Evolutionary conservation across 2,329 filamentous ascomycete species (phyloP), one percentile per base, ranked within the genome.

Genomic region (Claviceps purpurea): DNA sequence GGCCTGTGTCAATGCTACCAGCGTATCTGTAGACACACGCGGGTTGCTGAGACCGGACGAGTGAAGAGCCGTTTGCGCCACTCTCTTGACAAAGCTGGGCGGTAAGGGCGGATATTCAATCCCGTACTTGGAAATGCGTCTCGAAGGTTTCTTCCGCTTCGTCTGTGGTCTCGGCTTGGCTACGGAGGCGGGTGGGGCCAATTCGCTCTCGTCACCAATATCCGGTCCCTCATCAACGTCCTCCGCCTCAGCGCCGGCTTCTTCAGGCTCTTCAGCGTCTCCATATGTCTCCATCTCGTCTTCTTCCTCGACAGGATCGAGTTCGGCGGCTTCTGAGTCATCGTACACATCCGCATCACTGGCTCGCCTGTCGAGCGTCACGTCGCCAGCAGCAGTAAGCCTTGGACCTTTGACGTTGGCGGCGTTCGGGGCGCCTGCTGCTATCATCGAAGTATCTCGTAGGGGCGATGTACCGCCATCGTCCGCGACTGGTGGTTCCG

Each of bases 61-160:
- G 59, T 82, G 81, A 20, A 85, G 77, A 61, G 89, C 87, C 1
- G 78, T 84, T 38, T 82, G 83, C 7, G 84, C 84, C 2, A 89
- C 68, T 56, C 81, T 76, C 67, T 90, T 91, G 49, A 95, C 81
- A 20, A 90, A 80, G 0, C 80, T 76, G 1, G 77, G 70, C 2
- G 89, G 87, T 43, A 95, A 70, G 1, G 84, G 82, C 1, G 87
- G 85, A 57, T 90, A 89, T 55, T 84, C 78, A 49, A 86, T 81
- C 26, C 87, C 87, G 61, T 89, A 74, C 48, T 77, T 77, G 0
- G 89, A 94, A 47, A 81, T 57, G 13, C 65, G 63, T 59, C 75
- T 76, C 54, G 63, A 68, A 55, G 65, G 68, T 54, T 65, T 66
- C 43, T 56, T 55, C 14, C 59, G 50, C 22, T 57, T 60, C 11